Conservation (phyloP, 352 stramenopile genomes). For the Phytophthora macrochlamydospora region DNA sequence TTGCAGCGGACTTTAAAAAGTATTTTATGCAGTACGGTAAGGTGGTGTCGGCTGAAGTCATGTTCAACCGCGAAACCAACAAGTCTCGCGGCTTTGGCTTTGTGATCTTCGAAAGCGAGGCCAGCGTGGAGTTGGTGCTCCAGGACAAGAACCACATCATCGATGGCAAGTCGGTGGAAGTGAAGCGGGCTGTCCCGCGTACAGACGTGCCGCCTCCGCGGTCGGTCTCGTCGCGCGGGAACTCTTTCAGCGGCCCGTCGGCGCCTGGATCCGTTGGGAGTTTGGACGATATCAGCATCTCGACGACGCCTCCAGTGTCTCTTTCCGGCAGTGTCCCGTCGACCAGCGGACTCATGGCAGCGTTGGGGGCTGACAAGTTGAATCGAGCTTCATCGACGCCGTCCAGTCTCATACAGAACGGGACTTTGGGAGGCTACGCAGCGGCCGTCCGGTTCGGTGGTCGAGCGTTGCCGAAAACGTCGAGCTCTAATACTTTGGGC, state of each 20-base stretch:
- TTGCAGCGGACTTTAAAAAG: conserved; percentile 86
- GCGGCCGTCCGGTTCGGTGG: conserved; percentile 79
- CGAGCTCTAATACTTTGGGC: conserved; percentile 36
- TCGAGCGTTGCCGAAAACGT: conserved; percentile 45
- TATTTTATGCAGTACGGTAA: conserved; percentile 95
- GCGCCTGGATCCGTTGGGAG: conserved; percentile 76
- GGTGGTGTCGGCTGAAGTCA: conserved; percentile 93
- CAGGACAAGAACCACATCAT: conserved; percentile 91
- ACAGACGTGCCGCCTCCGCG: conserved; percentile 80
- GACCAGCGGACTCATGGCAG: conserved; percentile 33
- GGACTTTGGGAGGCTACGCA: conserved; percentile 74
- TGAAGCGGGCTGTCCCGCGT: conserved; percentile 85
- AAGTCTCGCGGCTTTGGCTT: conserved; percentile 94
- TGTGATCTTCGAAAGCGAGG: conserved; percentile 92
- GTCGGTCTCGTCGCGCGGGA: conserved; percentile 73
- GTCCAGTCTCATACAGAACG: conserved; percentile 50
- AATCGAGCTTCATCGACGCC: conserved; percentile 29
- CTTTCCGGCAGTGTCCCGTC: conserved; percentile 61
- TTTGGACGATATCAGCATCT: conserved; percentile 66
- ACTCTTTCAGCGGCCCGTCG: conserved; percentile 80
- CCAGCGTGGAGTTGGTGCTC: conserved; percentile 86
- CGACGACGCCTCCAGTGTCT: conserved; percentile 60
- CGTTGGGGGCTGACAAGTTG: conserved; percentile 37
- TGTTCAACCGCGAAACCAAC: conserved; percentile 96
- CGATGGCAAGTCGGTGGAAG: conserved; percentile 91